phyloP scores from a whole-genome alignment of 2,329 filamentous ascomycete genomes.

The Hirsutella rhossiliensis region DNA sequence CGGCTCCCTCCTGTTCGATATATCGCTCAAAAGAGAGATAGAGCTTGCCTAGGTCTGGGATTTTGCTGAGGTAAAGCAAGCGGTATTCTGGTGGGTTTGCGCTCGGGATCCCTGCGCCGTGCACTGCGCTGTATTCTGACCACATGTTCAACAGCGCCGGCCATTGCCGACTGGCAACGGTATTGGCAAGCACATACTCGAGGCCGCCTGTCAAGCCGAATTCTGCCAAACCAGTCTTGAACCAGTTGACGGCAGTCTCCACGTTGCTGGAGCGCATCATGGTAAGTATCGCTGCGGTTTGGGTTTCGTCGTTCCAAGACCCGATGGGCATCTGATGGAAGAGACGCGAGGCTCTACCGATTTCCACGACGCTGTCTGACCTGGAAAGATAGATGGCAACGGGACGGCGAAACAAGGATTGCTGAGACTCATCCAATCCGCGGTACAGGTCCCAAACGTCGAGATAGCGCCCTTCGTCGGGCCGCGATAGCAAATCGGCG shows the following conservation, averaged over 20 bases:
- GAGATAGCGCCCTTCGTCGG: slow-evolving; percentile 19
- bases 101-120: too few species aligned
- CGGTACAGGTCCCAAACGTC: slow-evolving; percentile 31
- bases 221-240: slow-evolving; percentile 21
- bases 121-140: too few species aligned
- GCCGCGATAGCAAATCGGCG: slow-evolving; percentile 11
- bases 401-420: slow-evolving; percentile 13
- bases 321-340: slow-evolving; percentile 24
- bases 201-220: too few species aligned
- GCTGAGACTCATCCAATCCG: slow-evolving; percentile 19
- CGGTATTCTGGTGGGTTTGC: too few species aligned
- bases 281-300: slow-evolving; percentile 28
- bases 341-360: slow-evolving; percentile 30
- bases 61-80: slow-evolving; percentile 2
- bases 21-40: slow-evolving; percentile 22
- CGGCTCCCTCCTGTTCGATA: slow-evolving; percentile 14
- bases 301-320: slow-evolving; percentile 26
- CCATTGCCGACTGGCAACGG: too few species aligned
- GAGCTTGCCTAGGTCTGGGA: slow-evolving; percentile 16
- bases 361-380: slow-evolving; percentile 30
- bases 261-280: slow-evolving; percentile 27
- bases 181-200: too few species aligned
- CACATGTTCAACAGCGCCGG: too few species aligned
- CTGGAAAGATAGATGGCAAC: slow-evolving; percentile 30
- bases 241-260: slow-evolving; percentile 25